A percentile compares a stretch with the other conserved stretches of the same genome.
phyloP scores from a whole-genome alignment of 2,329 filamentous ascomycete genomes.

The Dothistroma septosporum region DNA sequence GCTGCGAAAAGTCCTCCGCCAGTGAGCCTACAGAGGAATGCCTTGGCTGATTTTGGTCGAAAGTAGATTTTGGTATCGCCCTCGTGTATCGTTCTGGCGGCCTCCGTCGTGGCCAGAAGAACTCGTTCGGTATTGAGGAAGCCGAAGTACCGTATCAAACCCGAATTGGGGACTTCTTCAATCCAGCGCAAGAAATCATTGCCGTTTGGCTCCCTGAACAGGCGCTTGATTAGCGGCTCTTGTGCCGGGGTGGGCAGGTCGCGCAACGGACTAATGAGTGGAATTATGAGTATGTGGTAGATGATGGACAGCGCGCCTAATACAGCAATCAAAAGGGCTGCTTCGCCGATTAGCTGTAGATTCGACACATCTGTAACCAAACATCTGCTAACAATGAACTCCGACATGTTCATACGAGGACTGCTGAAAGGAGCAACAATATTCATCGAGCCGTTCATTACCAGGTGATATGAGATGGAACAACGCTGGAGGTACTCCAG shows the following conservation, averaged over 20 bases:
- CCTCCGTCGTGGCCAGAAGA: background rate
- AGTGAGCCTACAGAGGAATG: background rate
- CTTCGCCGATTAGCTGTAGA: background rate
- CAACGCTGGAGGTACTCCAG: too few species aligned
- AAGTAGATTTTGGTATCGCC: background rate
- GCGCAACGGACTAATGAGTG: background rate
- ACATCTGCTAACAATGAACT: background rate
- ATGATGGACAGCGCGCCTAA: background rate
- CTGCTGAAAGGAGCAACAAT: background rate
- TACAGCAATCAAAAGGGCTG: background rate
- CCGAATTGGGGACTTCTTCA: background rate
- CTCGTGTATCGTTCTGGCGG: background rate
- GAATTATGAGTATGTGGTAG: background rate
- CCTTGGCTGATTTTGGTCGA: background rate
- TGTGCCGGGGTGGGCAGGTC: background rate
- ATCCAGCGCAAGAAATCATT: background rate
- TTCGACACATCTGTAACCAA: background rate
- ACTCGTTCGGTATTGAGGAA: background rate
- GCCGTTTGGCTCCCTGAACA: background rate
- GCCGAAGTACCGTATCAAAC: background rate
- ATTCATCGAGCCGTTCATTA: too few species aligned
- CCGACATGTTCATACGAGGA: background rate
- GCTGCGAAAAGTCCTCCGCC: constrained; percentile 70
- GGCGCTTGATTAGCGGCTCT: background rate
- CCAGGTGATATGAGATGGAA: too few species aligned